phyloP scores from a whole-genome alignment of 192 early-diverging fungal species.

The Umbelopsis sp. region DNA sequence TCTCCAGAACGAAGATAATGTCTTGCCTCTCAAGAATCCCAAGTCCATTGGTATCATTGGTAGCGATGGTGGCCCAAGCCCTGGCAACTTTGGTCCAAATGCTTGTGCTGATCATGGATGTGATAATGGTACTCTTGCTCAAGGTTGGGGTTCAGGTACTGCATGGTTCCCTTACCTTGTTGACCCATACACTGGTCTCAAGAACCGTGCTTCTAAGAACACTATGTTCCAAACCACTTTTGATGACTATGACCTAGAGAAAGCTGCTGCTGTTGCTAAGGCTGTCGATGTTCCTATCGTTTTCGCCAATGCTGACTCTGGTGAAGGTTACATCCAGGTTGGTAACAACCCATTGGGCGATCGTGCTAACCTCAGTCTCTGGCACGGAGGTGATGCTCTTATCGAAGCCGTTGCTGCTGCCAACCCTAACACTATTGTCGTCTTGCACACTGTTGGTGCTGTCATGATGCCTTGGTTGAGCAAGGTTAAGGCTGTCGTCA shows the following conservation, averaged over 20 bases:
- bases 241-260: slow-evolving; percentile 17
- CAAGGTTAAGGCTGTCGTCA: slow-evolving; percentile 57
- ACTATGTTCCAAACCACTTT: not conserved
- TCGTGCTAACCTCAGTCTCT: slow-evolving; percentile 21
- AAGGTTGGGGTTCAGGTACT: slow-evolving; percentile 29
- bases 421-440: slow-evolving; percentile 46
- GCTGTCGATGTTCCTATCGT: slow-evolving; percentile 27
- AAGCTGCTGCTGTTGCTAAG: slow-evolving; percentile 9
- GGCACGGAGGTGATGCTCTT: slow-evolving; percentile 29
- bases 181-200: slow-evolving; percentile 3
- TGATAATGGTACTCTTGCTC: slow-evolving; percentile 21
- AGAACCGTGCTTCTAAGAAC: not conserved
- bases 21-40: not conserved
- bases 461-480: slow-evolving; percentile 62
- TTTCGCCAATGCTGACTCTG: slow-evolving; percentile 34
- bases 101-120: slow-evolving; percentile 19
- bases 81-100: slow-evolving; percentile 1
- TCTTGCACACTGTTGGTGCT: slow-evolving; percentile 50
- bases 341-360: slow-evolving; percentile 19
- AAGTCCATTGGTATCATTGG: slow-evolving; percentile 18
- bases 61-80: slow-evolving; percentile 6
- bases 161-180: slow-evolving; percentile 26
- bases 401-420: slow-evolving; percentile 45
- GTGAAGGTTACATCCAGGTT: slow-evolving; percentile 28
- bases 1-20: not conserved